Conservation (phyloP, 1,284 basidiomycete genomes). For the Malassezia sympodialis region DNA sequence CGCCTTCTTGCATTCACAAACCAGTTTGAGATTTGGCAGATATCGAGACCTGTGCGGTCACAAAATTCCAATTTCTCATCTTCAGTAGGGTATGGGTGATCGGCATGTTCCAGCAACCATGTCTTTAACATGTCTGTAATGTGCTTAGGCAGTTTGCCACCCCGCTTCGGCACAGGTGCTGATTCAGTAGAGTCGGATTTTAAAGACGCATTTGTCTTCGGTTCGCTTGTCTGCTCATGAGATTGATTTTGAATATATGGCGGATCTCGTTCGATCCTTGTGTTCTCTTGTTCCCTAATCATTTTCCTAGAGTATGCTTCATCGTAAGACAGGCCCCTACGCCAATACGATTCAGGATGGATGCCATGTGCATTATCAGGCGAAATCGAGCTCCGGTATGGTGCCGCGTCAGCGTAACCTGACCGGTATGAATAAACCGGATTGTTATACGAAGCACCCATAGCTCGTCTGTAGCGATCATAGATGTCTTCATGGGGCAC, state of each 20-base stretch:
- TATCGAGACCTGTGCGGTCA: slow-evolving; percentile 69
- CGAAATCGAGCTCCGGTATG: not conserved
- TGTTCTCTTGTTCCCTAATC: not conserved
- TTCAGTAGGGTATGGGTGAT: slow-evolving; percentile 79
- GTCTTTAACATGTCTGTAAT: slow-evolving; percentile 78
- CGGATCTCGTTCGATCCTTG: not conserved
- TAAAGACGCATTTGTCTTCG: not conserved
- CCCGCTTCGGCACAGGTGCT: slow-evolving; percentile 48
- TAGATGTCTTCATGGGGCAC: not conserved
- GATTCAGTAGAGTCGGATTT: not conserved
- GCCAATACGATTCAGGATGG: not conserved
- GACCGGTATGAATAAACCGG: not conserved
- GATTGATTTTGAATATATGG: not conserved
- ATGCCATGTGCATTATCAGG: not conserved
- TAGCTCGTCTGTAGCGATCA: not conserved
- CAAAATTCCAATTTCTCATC: slow-evolving; percentile 82
- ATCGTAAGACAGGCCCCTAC: not conserved
- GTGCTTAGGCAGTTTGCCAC: slow-evolving; percentile 77
- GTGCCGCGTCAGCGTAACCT: not conserved
- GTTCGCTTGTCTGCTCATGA: not conserved
- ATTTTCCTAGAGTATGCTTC: not conserved
- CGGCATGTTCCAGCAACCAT: slow-evolving; percentile 78
- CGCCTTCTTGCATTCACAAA: slow-evolving; percentile 43
- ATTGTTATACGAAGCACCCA: not conserved
- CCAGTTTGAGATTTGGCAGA: slow-evolving; percentile 61